A percentile compares a stretch with the other conserved stretches of the same genome.
phyloP scores from a whole-genome alignment of 345 rosid species.

The Moricandia moricandioides region DNA sequence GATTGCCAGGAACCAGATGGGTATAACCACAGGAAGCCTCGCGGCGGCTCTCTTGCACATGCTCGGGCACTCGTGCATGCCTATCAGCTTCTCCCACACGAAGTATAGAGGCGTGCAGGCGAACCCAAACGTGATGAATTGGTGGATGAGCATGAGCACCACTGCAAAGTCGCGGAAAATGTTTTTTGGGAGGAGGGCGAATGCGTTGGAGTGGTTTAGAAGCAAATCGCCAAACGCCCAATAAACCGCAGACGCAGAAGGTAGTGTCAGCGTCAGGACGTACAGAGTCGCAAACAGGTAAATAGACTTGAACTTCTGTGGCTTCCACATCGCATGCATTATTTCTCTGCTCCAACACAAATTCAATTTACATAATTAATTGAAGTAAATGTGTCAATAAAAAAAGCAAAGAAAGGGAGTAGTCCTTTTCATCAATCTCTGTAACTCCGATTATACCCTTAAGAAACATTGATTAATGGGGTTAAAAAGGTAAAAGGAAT shows the following conservation, averaged over 20 bases:
- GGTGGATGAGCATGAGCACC: constrained; percentile 91
- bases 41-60: constrained; percentile 92
- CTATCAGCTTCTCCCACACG: constrained; percentile 98
- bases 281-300: constrained; percentile 83
- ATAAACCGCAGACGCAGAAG: constrained; percentile 87
- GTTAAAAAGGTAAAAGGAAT: constrained; percentile 35
- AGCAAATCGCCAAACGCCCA: constrained; percentile 99
- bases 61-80: constrained; percentile 94
- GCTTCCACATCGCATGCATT: constrained; percentile 99
- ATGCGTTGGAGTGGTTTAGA: constrained; percentile 92
- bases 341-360: constrained; percentile 62
- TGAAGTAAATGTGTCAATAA: neutral
- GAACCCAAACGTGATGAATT: constrained; percentile 95
- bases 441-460: constrained; percentile 17
- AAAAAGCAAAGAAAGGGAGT: constrained; percentile 12
- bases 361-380: neutral
- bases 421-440: constrained; percentile 10
- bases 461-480: neutral
- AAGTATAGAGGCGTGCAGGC: constrained; percentile 96
- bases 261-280: constrained; percentile 89
- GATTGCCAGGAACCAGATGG: constrained; percentile 94
- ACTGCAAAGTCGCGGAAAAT: constrained; percentile 88
- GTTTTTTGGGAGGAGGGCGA: constrained; percentile 77
- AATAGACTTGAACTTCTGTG: constrained; percentile 93
- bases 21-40: constrained; percentile 88